These are phyloP conservation scores for Plantago elongata DNA, from an alignment of 257 asterid genomes.

Conservation along the genomic window DNA sequence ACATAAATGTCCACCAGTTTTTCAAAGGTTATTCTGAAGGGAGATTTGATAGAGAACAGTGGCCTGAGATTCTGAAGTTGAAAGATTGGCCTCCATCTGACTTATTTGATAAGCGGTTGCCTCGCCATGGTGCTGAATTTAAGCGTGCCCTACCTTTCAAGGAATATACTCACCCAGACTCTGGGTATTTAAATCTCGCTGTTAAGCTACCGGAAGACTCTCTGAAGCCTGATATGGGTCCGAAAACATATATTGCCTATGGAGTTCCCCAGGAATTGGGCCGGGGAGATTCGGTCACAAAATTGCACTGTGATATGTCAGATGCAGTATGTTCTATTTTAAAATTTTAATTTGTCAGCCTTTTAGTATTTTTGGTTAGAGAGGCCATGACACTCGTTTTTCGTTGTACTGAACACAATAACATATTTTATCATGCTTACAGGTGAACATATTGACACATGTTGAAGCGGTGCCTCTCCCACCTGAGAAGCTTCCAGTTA, in stretches of 20 bases:
- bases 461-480: slow-evolving; percentile 36
- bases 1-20: slow-evolving; percentile 29
- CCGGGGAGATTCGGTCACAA: slow-evolving; percentile 49
- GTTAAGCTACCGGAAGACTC: slow-evolving; percentile 25
- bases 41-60: slow-evolving; percentile 16
- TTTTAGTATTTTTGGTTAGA: no score
- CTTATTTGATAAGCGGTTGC: slow-evolving; percentile 31
- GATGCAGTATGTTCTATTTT: slow-evolving; percentile 38
- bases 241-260: slow-evolving; percentile 49
- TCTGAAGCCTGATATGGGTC: slow-evolving; percentile 51
- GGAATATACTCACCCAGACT: slow-evolving; percentile 39
- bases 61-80: slow-evolving; percentile 44
- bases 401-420: not conserved
- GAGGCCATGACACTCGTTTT: not conserved
- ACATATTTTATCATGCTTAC: slow-evolving; percentile 18
- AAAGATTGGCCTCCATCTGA: slow-evolving; percentile 49
- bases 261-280: slow-evolving; percentile 40
- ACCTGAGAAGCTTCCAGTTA: slow-evolving; percentile 7
- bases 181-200: slow-evolving; percentile 39
- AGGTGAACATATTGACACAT: slow-evolving; percentile 84
- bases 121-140: slow-evolving; percentile 42
- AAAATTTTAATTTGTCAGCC: not conserved
- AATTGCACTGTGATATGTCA: slow-evolving; percentile 43
- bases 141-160: slow-evolving; percentile 38
- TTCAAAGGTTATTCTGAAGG: slow-evolving; percentile 28